Percentiles rank a stretch among this genome's conserved stretches.
These are phyloP conservation scores for Daldinia bambusicola DNA, from an alignment of 495 filamentous ascomycete species.

Conservation along the genomic window DNA sequence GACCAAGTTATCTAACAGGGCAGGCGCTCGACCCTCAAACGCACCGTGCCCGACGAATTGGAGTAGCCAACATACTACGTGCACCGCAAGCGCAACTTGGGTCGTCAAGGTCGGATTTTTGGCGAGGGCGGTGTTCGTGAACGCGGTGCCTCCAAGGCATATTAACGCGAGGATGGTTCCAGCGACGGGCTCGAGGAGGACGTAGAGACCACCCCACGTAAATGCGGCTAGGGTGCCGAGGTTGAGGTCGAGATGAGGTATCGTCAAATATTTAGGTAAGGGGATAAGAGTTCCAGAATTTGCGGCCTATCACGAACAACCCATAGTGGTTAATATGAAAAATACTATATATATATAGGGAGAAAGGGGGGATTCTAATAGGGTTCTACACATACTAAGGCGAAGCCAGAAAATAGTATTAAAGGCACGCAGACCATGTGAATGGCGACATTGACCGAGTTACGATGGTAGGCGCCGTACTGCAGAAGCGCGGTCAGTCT, in stretches of 20 bases:
- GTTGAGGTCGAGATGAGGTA: conserved; percentile 83
- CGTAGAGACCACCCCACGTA: conserved; percentile 78
- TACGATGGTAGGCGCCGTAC: conserved; percentile 96
- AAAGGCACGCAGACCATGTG: conserved; percentile 90
- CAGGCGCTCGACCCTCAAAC: conserved; percentile 89
- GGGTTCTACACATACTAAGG: conserved; percentile 69
- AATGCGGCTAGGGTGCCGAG: conserved; percentile 78
- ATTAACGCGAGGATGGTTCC: conserved; percentile 77
- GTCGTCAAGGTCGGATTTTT: conserved; percentile 73
- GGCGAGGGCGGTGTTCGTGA: conserved; percentile 75
- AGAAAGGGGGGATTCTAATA: too few species aligned
- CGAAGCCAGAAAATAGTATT: conserved; percentile 80
- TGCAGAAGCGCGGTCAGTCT: conserved; percentile 49
- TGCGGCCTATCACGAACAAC: conserved; percentile 65
- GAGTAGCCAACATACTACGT: conserved; percentile 80
- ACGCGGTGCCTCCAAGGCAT: conserved; percentile 76
- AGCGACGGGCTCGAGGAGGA: conserved; percentile 93
- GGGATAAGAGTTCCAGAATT: conserved; percentile 79
- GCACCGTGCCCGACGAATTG: conserved; percentile 94
- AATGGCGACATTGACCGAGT: conserved; percentile 88
- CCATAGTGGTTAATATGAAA: conserved; percentile 28
- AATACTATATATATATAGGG: too few species aligned
- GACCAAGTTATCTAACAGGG: conserved; percentile 87
- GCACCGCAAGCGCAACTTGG: conserved; percentile 73
- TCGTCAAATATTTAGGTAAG: conserved; percentile 72